Evolutionary conservation across 345 rosid genomes (phyloP), one percentile per base, ranked within the genome.

Genomic region (Turritis glabra): DNA sequence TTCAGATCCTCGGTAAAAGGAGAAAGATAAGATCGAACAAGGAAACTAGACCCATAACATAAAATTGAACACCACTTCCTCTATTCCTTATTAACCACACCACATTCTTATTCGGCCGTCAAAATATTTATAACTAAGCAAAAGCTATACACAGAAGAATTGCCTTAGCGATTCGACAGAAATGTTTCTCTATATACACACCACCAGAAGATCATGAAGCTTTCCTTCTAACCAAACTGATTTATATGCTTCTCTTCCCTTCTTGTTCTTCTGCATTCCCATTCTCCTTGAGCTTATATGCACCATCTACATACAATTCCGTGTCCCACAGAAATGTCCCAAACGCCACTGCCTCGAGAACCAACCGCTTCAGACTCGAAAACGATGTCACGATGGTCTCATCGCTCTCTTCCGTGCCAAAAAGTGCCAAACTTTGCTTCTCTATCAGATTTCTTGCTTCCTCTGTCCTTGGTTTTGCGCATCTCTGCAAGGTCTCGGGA

Each of bases 311-410:
- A 71, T 82, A 80, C 59, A 84, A 87, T 82, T 95, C 97, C 3
- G 89, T 78, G 25, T 92, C 99, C 99, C 97, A 92, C n/a, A 95
- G 89, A 71, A 95, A 95, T 47, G 86, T 83, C 51, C 99, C 99
- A 60, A 95, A 95, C 30, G 97, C 97, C 25, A 90, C 87, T 29
- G 99, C 99, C 73, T 95, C 99, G 22, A 90, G 71, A 63, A 90
- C 88, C 84, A 95, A 77, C 32, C 99, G 86, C 85, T 86, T 95
- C 78, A 95, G 37, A 80, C 97, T 95, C 12, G 89, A 88, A 77
- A 86, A 95, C 0, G 99, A 92, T 40, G 99, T 86, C 64, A 77
- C 53, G 3, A 95, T 85, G 37, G 84, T 69, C 75, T 84, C 89
- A 64, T 84, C 91, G 0, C 61, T 71, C 21, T 79, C 76, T 43